Evolutionary conservation across 106 monocot species (phyloP).

Genomic region (Dendrobium nobile): DNA sequence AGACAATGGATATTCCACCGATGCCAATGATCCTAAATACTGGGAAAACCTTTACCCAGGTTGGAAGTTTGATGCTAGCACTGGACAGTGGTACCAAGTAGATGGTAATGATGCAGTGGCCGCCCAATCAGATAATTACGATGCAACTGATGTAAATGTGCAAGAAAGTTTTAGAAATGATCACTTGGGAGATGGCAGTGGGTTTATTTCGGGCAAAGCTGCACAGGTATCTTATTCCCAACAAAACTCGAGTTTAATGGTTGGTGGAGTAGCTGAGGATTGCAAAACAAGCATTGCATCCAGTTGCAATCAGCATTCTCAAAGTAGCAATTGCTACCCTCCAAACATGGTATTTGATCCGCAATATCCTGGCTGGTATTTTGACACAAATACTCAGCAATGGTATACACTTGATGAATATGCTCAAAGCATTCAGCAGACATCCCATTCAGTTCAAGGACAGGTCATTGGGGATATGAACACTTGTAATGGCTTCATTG

Average conservation of each 20-base stretch:
- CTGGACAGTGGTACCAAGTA: conserved; percentile 58
- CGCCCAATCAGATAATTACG: conserved; percentile 16
- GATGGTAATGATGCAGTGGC: conserved; percentile 19
- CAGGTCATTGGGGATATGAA: conserved; percentile 11
- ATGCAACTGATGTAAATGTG: conserved; percentile 5
- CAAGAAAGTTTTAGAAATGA: conserved; percentile 11
- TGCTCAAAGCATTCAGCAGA: conserved; percentile 26
- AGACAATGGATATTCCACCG: background rate
- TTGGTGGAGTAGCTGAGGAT: conserved; percentile 32
- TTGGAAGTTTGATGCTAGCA: conserved; percentile 72
- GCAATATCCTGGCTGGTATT: conserved; percentile 92
- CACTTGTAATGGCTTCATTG: conserved; percentile 18
- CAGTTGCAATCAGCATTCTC: conserved; percentile 30
- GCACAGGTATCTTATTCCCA: conserved; percentile 43
- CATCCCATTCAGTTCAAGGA: conserved; percentile 10
- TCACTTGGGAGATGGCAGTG: background rate
- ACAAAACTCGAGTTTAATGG: conserved; percentile 24
- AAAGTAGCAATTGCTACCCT: conserved; percentile 45
- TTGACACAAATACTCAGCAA: conserved; percentile 67
- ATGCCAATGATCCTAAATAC: conserved; percentile 3
- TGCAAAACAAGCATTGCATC: conserved; percentile 11
- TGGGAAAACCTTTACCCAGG: conserved; percentile 88
- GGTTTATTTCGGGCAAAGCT: background rate
- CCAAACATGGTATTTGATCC: conserved; percentile 91
- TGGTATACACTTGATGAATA: conserved; percentile 85